Evolutionary conservation across 345 rosid species (phyloP).

Genomic region (Eucalyptus pauciflora): DNA sequence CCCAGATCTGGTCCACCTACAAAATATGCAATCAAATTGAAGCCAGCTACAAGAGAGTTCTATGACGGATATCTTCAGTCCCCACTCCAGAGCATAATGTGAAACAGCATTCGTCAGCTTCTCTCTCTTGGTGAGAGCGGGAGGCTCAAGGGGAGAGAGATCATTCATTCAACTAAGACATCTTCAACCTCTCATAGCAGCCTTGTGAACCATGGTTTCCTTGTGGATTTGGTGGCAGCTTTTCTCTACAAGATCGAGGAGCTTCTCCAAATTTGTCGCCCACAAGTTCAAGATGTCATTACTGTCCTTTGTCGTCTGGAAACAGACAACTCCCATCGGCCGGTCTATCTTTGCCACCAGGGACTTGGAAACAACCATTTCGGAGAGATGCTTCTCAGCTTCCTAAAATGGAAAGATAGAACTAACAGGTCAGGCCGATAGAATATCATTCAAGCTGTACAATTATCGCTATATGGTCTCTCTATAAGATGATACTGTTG

Average conservation of each 20-base stretch:
- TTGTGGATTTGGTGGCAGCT: conserved; percentile 97
- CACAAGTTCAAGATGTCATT: conserved; percentile 89
- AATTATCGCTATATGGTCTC: neutral
- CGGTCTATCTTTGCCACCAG: conserved; percentile 90
- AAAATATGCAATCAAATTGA: neutral
- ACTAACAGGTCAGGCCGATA: neutral
- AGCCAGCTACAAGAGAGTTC: neutral
- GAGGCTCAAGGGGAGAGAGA: neutral
- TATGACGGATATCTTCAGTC: neutral
- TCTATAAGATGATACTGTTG: neutral
- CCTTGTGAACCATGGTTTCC: conserved; percentile 91
- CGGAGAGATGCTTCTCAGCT: conserved; percentile 94
- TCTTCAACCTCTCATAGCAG: conserved; percentile 51
- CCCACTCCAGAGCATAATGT: neutral
- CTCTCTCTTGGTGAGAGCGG: neutral
- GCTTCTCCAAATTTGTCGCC: conserved; percentile 88
- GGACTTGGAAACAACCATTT: conserved; percentile 96
- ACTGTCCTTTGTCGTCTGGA: conserved; percentile 74
- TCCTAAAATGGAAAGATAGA: conserved; percentile 30
- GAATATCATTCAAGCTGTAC: neutral
- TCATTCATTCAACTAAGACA: neutral
- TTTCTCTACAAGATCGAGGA: conserved; percentile 93
- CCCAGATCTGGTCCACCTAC: neutral
- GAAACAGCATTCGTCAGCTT: neutral
- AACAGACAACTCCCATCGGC: conserved; percentile 67